Evolutionary conservation across 441 rosid species (phyloP).

Genomic region (Kokia cookei): DNA sequence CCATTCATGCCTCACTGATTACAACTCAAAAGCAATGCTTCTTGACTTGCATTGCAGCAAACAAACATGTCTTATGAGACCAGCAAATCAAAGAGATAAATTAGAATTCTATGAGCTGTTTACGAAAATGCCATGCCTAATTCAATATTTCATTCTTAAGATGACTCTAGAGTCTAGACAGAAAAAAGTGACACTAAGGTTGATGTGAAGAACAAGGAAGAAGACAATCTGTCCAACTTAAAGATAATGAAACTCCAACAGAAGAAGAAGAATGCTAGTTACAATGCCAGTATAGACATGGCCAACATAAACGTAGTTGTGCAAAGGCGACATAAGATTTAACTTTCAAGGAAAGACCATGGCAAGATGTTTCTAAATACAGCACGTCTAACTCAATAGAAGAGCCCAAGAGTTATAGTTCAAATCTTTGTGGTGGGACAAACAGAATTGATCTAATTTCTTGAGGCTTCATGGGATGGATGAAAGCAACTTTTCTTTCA

Average conservation of each 20-base stretch:
- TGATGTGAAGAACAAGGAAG: neutral
- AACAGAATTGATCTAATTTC: neutral
- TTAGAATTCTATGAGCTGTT: neutral
- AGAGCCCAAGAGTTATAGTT: neutral
- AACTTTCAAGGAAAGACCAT: neutral
- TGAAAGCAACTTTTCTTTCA: neutral
- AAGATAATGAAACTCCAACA: neutral
- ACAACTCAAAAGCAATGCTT: neutral
- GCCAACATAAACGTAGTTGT: neutral
- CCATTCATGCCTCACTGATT: neutral
- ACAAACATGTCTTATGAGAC: neutral
- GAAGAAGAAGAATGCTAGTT: neutral
- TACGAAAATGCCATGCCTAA: neutral
- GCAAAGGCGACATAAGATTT: neutral
- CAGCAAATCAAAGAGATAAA: neutral
- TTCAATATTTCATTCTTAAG: neutral
- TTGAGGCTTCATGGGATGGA: neutral
- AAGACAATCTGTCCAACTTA: neutral
- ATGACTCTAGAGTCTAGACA: neutral
- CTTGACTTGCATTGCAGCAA: neutral
- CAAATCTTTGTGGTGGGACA: neutral
- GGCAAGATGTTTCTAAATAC: neutral
- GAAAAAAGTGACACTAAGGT: neutral
- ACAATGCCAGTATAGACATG: neutral
- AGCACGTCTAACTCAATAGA: neutral